Base-by-base conservation (phyloP, 495 filamentous ascomycete species). In the Aspergillus steynii region DNA sequence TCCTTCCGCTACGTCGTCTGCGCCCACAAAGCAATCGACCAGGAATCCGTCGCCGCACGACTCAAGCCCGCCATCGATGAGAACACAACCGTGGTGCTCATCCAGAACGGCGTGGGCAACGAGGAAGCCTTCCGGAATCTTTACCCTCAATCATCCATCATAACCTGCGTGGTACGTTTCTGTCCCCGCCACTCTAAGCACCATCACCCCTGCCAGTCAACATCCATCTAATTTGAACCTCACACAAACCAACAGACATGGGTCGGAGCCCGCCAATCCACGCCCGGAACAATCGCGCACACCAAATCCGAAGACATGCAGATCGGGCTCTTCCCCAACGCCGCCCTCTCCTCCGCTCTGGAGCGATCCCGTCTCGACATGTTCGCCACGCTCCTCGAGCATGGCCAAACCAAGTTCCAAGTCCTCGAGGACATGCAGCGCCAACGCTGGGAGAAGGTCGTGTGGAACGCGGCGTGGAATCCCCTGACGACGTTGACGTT, bases 31-130 rank as follows among this genome's bases (percentile, higher is more conserved):
- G 82, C 82, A 10, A 73, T 83, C 42, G 74, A 82, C 31, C 78
- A 77, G 28, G 69, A 68, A 5, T 60, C 66, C 0, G 74, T 76
- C 0, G 68, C 71, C 4, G 55, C 64, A 3, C 60, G 69, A 6
- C 69, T 85, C n/a, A 63, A 65, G 15, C 74, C 82, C 7, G 80
- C 66, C 14, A 66, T 81, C 10, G 65, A 69, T 34, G 66, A 67
- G 1, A 63, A 61, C 3, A 75, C 74, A 1, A 73, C 74, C 0
- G 82, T 90, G 60, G 85, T 90, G 25, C 73, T 90, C 34, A 85
- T 90, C 54, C 87, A 90, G 61, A 90, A 90, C 70, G 88, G 88
- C 29, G 80, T 90, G 9, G 88, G 87, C 29, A 86, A 90, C 29
- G 88, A 90, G 60, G 81, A 81, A 10, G 79, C 86, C 0, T 88